Percentiles rank a stretch among this genome's conserved stretches.
Evolutionary conservation across 768 basidiomycete genomes (phyloP).

Genomic region (Suillus variegatus): DNA sequence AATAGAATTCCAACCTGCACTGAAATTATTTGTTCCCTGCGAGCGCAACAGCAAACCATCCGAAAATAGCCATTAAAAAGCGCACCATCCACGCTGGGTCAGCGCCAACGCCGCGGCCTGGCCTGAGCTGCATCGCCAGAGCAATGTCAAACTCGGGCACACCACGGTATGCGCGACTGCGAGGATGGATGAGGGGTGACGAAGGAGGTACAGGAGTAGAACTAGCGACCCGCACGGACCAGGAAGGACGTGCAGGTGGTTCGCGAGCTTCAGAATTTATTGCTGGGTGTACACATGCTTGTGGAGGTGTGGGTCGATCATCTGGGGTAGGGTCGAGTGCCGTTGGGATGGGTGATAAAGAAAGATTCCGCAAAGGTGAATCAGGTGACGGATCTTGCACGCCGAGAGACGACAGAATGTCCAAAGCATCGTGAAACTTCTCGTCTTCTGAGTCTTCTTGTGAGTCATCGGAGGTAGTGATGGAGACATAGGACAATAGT

Average conservation of each 20-base stretch:
- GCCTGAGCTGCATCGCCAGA: slow-evolving; percentile 76
- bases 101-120: slow-evolving; percentile 67
- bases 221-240: slow-evolving; percentile 29
- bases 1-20: background rate
- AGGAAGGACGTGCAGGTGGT: slow-evolving; percentile 24
- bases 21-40: slow-evolving; percentile 34
- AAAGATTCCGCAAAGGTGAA: slow-evolving; percentile 16
- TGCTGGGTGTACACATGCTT: background rate
- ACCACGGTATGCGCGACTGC: slow-evolving; percentile 36
- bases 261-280: slow-evolving; percentile 21
- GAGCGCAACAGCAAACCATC: slow-evolving; percentile 69
- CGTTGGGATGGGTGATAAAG: slow-evolving; percentile 11
- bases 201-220: slow-evolving; percentile 18
- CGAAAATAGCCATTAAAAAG: slow-evolving; percentile 78
- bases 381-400: slow-evolving; percentile 17
- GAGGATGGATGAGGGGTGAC: slow-evolving; percentile 20
- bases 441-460: slow-evolving; percentile 26
- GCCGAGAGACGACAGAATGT: slow-evolving; percentile 23
- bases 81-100: slow-evolving; percentile 81
- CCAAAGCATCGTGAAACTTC: slow-evolving; percentile 34
- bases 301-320: background rate
- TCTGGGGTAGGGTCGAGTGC: slow-evolving; percentile 10
- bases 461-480: background rate
- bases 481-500: background rate
- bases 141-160: slow-evolving; percentile 60